Evolutionary conservation across 768 basidiomycete species (phyloP).

Genomic region (Gautieria morchelliformis): DNA sequence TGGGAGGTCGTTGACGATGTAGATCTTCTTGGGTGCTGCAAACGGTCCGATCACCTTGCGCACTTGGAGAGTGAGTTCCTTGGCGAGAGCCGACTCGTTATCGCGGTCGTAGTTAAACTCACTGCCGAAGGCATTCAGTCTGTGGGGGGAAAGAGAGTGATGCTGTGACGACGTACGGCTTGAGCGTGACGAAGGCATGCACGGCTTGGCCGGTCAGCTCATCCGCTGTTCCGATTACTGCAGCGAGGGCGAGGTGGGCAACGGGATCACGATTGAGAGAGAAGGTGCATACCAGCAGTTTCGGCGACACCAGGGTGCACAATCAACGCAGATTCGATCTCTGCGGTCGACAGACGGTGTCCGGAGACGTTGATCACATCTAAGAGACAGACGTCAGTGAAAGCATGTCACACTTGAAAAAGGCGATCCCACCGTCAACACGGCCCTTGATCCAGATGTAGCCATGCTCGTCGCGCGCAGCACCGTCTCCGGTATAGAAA

Average conservation of each 20-base stretch:
- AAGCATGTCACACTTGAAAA: not conserved
- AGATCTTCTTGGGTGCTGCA: slow-evolving; percentile 91
- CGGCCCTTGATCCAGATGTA: slow-evolving; percentile 99
- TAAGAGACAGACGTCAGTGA: slow-evolving; percentile 18
- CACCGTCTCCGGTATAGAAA: slow-evolving; percentile 98
- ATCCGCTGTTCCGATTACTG: slow-evolving; percentile 75
- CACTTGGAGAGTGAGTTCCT: slow-evolving; percentile 91
- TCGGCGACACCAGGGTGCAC: slow-evolving; percentile 92
- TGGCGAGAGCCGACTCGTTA: slow-evolving; percentile 61
- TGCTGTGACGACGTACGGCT: slow-evolving; percentile 56
- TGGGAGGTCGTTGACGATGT: slow-evolving; percentile 74
- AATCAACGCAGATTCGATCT: slow-evolving; percentile 96
- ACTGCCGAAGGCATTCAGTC: slow-evolving; percentile 23
- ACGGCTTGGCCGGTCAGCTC: slow-evolving; percentile 92
- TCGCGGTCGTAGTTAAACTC: slow-evolving; percentile 71
- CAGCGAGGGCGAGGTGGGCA: slow-evolving; percentile 4
- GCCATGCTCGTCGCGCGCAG: slow-evolving; percentile 86
- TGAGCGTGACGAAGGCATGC: slow-evolving; percentile 88
- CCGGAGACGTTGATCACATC: slow-evolving; percentile 98
- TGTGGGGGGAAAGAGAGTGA: not conserved
- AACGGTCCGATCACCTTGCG: slow-evolving; percentile 98
- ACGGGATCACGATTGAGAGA: not conserved
- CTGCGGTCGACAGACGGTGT: slow-evolving; percentile 92
- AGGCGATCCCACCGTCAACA: slow-evolving; percentile 64
- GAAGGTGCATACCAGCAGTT: slow-evolving; percentile 52